Evolutionary conservation across 805 yeast species (phyloP).

Genomic region (Starmerella bombicola): DNA sequence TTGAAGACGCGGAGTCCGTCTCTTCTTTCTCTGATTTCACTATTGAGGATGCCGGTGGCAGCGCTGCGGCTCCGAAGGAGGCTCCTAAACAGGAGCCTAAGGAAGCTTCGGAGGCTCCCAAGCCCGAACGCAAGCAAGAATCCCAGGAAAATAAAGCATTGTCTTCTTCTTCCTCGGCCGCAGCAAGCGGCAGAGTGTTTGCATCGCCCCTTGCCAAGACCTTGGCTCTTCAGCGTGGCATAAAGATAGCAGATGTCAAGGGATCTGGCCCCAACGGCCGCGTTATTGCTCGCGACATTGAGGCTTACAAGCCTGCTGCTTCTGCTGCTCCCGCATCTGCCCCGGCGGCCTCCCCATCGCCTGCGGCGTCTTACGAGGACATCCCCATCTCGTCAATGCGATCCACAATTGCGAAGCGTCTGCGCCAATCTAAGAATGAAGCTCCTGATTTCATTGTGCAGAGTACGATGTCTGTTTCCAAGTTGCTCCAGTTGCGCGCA

Average conservation of each 20-base stretch:
- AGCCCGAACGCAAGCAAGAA: conserved; percentile 6
- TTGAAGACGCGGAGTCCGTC: conserved; percentile 73
- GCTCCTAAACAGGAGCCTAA: conserved; percentile 24
- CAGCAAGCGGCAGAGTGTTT: conserved; percentile 52
- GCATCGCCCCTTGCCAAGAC: conserved; percentile 95
- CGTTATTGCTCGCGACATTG: conserved; percentile 83
- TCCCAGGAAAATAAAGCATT: neutral
- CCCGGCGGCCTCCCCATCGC: conserved; percentile 38
- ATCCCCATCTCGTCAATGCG: conserved; percentile 86
- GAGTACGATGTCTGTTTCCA: conserved; percentile 72
- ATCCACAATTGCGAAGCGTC: conserved; percentile 80
- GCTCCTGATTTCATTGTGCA: conserved; percentile 90
- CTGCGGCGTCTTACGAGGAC: conserved; percentile 58
- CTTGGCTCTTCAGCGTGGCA: conserved; percentile 83
- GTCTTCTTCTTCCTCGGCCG: conserved; percentile 16
- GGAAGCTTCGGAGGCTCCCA: conserved; percentile 15
- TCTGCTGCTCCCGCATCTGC: conserved; percentile 27
- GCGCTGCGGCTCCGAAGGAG: conserved; percentile 35
- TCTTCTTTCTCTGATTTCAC: conserved; percentile 75
- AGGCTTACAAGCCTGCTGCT: conserved; percentile 43
- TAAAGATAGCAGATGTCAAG: conserved; percentile 67
- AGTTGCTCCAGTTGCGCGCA: conserved; percentile 82
- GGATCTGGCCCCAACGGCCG: conserved; percentile 96
- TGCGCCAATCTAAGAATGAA: conserved; percentile 69
- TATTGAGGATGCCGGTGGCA: conserved; percentile 61